A percentile compares a stretch with the other conserved stretches of the same genome.
phyloP scores from a whole-genome alignment of 1,284 basidiomycete species.

The Moesziomyces parantarcticus region DNA sequence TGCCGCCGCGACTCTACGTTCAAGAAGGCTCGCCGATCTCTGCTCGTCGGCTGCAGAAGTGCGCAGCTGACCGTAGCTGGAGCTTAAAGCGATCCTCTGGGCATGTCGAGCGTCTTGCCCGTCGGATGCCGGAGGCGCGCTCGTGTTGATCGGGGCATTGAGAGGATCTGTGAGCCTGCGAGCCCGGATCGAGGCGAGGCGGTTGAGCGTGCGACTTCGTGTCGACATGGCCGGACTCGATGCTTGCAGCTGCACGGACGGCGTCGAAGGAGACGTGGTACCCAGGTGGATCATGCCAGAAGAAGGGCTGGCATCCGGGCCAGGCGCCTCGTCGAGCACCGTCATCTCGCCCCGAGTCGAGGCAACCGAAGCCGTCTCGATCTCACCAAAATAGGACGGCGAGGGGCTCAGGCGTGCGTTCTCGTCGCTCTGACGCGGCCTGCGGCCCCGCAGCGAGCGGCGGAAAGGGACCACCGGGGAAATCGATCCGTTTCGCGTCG shows the following conservation, averaged over 20 bases:
- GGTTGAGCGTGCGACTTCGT: constrained; percentile 36
- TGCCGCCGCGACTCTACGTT: constrained; percentile 28
- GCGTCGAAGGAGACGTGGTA: constrained; percentile 19
- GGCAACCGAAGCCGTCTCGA: constrained; percentile 19
- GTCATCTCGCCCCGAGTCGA: constrained; percentile 17
- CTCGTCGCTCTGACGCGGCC: constrained; percentile 40
- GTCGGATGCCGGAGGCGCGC: neutral
- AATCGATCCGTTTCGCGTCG: constrained; percentile 33
- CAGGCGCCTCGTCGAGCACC: constrained; percentile 10
- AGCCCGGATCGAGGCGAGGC: constrained; percentile 21
- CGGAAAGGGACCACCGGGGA: constrained; percentile 35
- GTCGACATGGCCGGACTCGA: constrained; percentile 48
- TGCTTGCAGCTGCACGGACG: constrained; percentile 20
- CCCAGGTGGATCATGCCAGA: constrained; percentile 31
- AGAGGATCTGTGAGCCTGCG: constrained; percentile 36
- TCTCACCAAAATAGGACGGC: constrained; percentile 39
- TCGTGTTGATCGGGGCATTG: constrained; percentile 24
- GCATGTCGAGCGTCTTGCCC: neutral
- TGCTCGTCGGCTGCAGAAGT: constrained; percentile 5
- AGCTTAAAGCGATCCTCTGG: neutral
- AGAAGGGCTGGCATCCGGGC: constrained; percentile 14
- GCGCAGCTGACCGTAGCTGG: constrained; percentile 2
- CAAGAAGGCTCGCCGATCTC: constrained; percentile 17
- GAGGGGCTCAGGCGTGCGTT: constrained; percentile 36
- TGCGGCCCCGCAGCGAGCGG: constrained; percentile 22